Base-by-base conservation (phyloP, 306 rosid genomes). In the Quercus robur region DNA sequence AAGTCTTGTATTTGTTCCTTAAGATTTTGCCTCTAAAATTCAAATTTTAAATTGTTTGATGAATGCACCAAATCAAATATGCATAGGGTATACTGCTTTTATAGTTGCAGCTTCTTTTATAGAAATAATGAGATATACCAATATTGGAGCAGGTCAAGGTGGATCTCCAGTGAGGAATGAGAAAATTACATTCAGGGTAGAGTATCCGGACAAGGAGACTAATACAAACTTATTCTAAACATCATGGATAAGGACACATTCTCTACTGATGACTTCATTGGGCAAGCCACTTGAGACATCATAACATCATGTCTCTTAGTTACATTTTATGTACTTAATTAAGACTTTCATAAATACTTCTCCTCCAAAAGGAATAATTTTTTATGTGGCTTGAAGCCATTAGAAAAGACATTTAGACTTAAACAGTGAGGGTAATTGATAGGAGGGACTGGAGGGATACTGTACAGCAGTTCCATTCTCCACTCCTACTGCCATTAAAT, bases 231-330 rank as follows among this genome's bases (percentile, higher is more conserved):
- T 35, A 35, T 35, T 35, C 41, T 35, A 35, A 35, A 35, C 41
- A 35, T 35, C 41, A 6, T 35, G 41, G 8, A 35, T 35, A 35
- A 35, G 41, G 41, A 35, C 8, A 6, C 41, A 35, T 35, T 94
- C 80, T 79, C 99, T 56, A 9, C 86, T 6, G 97, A 94, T 78
- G 99, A 91, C 73, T 85, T 69, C 69, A 66, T 93, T 17, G 97
- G 97, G 6, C 84, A 91, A 64, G 82, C 97, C 78, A 76, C 72
- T 97, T 91, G 89, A 84, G 93, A 73, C 38, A 63, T 41, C 10
- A 52, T 11, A 4, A 15, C n/a, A 20, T n/a, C 25, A 58, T 6
- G 20, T 28, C 5, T 14, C 2, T 62, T 62, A 0, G 25, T 13
- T 25, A 14, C 35, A 62, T 6, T 26, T 62, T 26, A 62, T 26